Evolutionary conservation across 2,329 filamentous ascomycete genomes (phyloP).

Genomic region (Parasarocladium wereldwijsianum): DNA sequence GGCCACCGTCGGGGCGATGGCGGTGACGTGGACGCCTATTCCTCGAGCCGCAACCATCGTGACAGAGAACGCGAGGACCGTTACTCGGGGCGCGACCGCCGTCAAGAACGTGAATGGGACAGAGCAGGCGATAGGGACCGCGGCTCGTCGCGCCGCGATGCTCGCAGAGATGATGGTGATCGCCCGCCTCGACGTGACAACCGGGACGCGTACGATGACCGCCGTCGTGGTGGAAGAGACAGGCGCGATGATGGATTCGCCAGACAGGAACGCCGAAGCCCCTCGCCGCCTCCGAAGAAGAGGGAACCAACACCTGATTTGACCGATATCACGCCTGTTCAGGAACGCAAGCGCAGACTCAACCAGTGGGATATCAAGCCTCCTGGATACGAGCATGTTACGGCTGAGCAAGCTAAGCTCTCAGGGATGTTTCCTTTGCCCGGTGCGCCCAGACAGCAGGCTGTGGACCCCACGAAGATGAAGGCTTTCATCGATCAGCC

Average conservation of each 20-base stretch:
- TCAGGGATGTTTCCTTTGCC: constrained; percentile 98
- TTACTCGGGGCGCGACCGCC: constrained; percentile 56
- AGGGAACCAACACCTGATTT: constrained; percentile 93
- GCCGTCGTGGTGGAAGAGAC: constrained; percentile 35
- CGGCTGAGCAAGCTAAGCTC: constrained; percentile 93
- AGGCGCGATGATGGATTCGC: constrained; percentile 23
- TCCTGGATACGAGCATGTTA: constrained; percentile 94
- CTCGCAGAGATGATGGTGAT: constrained; percentile 50
- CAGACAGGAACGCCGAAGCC: constrained; percentile 41
- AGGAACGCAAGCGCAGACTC: constrained; percentile 78
- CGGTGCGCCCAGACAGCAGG: constrained; percentile 84
- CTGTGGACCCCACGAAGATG: constrained; percentile 85
- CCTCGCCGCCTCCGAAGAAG: constrained; percentile 72
- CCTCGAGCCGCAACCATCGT: constrained; percentile 80
- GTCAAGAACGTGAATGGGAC: constrained; percentile 64
- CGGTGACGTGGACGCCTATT: constrained; percentile 74
- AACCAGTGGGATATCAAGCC: constrained; percentile 99
- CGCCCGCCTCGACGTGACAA: constrained; percentile 17
- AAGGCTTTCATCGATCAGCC: constrained; percentile 94
- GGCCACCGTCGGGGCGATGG: constrained; percentile 52
- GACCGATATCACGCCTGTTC: constrained; percentile 67
- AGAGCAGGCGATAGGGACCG: no score
- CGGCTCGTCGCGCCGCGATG: constrained; percentile 43
- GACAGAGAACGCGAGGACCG: constrained; percentile 89
- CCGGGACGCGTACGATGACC: constrained; percentile 35